These are phyloP conservation scores for Ceratobasidium theobromae DNA, from an alignment of 1,284 basidiomycete genomes.

Conservation along the genomic window DNA sequence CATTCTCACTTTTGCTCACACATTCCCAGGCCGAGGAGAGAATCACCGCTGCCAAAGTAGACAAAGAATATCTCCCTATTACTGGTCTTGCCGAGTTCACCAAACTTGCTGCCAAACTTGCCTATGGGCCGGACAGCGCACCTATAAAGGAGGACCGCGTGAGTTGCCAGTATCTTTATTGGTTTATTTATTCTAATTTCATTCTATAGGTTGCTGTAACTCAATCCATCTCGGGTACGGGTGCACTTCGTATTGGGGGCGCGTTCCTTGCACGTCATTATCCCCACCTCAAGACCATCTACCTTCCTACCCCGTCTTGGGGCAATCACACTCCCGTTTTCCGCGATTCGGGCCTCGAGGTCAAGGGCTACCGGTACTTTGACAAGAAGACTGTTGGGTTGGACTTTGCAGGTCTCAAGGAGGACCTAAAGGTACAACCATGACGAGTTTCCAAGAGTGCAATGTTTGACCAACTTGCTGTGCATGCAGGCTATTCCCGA, in stretches of 20 bases:
- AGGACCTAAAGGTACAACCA: conserved; percentile 71
- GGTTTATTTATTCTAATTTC: conserved; percentile 26
- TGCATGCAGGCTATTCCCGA: conserved; percentile 66
- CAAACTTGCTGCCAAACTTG: conserved; percentile 85
- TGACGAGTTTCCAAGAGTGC: neutral
- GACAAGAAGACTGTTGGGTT: conserved; percentile 92
- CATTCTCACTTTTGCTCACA: neutral
- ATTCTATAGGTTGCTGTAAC: conserved; percentile 85
- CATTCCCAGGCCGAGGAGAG: conserved; percentile 72
- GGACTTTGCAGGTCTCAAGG: conserved; percentile 90
- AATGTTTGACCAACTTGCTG: neutral
- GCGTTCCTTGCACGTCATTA: conserved; percentile 92
- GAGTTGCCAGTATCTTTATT: conserved; percentile 42
- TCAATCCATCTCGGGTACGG: conserved; percentile 97
- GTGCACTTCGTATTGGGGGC: conserved; percentile 94
- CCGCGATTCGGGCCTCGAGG: conserved; percentile 86
- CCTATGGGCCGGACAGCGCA: conserved; percentile 82
- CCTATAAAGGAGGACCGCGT: conserved; percentile 79
- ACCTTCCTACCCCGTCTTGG: conserved; percentile 95
- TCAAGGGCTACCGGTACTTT: conserved; percentile 92
- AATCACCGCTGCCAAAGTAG: conserved; percentile 66
- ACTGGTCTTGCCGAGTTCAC: conserved; percentile 89
- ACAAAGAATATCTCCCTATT: conserved; percentile 99
- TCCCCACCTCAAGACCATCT: conserved; percentile 85
- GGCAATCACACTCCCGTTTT: conserved; percentile 85